phyloP scores from a whole-genome alignment of 2,329 filamentous ascomycete species.

The Verticillium nonalfalfae region DNA sequence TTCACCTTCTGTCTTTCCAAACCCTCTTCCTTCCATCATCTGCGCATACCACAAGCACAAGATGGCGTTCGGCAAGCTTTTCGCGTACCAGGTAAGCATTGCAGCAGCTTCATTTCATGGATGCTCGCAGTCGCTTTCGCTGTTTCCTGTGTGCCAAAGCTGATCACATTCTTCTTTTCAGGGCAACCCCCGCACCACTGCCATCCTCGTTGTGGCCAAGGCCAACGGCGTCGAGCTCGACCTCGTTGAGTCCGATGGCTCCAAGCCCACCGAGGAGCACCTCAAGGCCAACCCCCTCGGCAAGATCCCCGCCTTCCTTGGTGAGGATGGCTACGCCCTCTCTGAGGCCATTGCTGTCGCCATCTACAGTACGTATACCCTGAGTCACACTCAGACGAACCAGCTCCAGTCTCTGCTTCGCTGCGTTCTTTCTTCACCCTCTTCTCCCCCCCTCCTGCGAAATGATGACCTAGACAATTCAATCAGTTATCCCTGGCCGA shows the following conservation, averaged over 20 bases:
- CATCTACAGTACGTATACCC: slow-evolving; percentile 81
- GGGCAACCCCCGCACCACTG: slow-evolving; percentile 85
- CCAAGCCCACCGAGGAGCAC: slow-evolving; percentile 68
- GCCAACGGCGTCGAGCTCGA: slow-evolving; percentile 93
- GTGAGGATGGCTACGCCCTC: slow-evolving; percentile 84
- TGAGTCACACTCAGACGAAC: slow-evolving; percentile 2
- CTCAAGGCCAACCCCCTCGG: slow-evolving; percentile 78
- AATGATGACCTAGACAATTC: slow-evolving; percentile 70
- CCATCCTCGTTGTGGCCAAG: slow-evolving; percentile 91
- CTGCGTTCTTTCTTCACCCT: not conserved
- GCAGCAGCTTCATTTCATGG: not conserved
- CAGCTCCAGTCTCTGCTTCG: not conserved
- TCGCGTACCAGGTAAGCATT: slow-evolving; percentile 67
- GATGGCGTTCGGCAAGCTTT: slow-evolving; percentile 98
- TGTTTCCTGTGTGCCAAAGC: not conserved
- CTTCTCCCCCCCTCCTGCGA: slow-evolving; percentile 16
- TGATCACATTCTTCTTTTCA: slow-evolving; percentile 29
- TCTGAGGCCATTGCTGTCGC: slow-evolving; percentile 90
- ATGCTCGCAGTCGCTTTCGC: not conserved
- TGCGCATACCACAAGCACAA: slow-evolving; percentile 29
- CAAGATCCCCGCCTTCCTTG: slow-evolving; percentile 90
- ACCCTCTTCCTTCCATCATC: slow-evolving; percentile 16
- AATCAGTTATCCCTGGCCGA: slow-evolving; percentile 98
- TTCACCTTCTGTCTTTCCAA: not conserved
- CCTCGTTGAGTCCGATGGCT: slow-evolving; percentile 64